phyloP scores from a whole-genome alignment of 2,329 filamentous ascomycete species.

The Myriosclerotinia scirpicola region DNA sequence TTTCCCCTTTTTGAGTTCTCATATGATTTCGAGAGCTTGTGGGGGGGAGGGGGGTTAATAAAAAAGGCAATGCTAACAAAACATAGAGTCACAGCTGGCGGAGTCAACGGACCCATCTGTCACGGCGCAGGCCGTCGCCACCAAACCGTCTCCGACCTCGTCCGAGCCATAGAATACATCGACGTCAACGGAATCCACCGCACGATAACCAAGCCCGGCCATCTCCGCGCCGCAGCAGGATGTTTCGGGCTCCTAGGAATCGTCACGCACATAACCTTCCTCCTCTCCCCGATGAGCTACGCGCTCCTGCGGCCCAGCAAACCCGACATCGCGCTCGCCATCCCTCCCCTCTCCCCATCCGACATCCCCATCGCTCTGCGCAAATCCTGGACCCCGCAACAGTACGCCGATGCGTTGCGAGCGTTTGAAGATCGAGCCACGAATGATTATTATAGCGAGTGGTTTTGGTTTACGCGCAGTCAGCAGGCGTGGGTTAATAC shows the following conservation, averaged over 20 bases:
- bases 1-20: neutral
- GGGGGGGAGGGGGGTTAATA: too few relatives aligned
- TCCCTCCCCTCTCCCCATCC: constrained; percentile 45
- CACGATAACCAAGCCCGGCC: constrained; percentile 43
- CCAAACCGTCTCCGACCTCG: constrained; percentile 48
- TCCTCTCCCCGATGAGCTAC: constrained; percentile 50
- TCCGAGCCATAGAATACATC: constrained; percentile 50
- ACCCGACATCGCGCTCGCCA: constrained; percentile 45
- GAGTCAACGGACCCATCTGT: constrained; percentile 48
- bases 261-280: constrained; percentile 50
- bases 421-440: constrained; percentile 45
- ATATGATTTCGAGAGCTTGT: too few relatives aligned
- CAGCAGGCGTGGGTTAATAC: constrained; percentile 49
- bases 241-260: constrained; percentile 51
- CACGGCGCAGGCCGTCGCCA: constrained; percentile 49
- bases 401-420: constrained; percentile 41
- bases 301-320: constrained; percentile 49
- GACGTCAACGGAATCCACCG: constrained; percentile 48
- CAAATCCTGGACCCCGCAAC: constrained; percentile 39
- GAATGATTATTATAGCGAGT: constrained; percentile 49
- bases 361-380: constrained; percentile 45
- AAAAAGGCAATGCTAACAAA: too few relatives aligned
- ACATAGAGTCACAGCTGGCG: constrained; percentile 47
- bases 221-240: constrained; percentile 47
- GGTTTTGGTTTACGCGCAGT: constrained; percentile 53